Evolutionary conservation across 345 rosid species (phyloP), one percentile per base, ranked within the genome.

Genomic region (Syzygium aqueum): DNA sequence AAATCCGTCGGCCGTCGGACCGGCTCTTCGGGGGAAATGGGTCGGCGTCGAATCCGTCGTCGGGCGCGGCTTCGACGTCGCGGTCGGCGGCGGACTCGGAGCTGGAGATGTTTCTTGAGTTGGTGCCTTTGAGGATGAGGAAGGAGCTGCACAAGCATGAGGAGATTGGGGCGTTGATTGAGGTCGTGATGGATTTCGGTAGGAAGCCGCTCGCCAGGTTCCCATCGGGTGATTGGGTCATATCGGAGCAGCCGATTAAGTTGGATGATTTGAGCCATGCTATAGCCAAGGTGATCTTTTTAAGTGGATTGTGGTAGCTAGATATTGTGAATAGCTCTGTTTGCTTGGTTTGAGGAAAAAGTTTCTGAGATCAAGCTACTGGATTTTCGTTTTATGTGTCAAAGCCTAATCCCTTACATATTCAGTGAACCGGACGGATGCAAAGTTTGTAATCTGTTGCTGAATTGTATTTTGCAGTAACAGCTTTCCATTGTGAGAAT

Each of bases 131-230:
- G 89, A 89, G 93, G 59, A 91, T 96, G 94, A 93, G 94, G 90
- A 92, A 86, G 52, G 95, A 92, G 88, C 92, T 97, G 53, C 53
- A 85, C 84, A 87, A 87, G 92, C 98, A 94, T 85, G 87, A 84
- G 50, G 92, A 94, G 90, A 92, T 97, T 49, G 93, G 93, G 77
- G 93, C 93, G 88, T 88, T 97, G 93, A 97, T 96, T 80, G 98
- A 97, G 87, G 97, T 97, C 73, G 99, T 97, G 85, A 92, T 97
- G 98, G 98, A 97, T 86, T 91, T 96, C 91, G 99, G 99, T 77
- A 93, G 99, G 87, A 93, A 94, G 90, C 99, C 99, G 59, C 87
- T 97, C 0, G 99, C 98, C 1, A 92, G 99, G 92, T 97, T 97
- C 86, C 99, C 99, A 23, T 94, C 96, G 27, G 99, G 98, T 50